phyloP scores from a whole-genome alignment of 495 filamentous ascomycete genomes.

The Parmelia sp. region DNA sequence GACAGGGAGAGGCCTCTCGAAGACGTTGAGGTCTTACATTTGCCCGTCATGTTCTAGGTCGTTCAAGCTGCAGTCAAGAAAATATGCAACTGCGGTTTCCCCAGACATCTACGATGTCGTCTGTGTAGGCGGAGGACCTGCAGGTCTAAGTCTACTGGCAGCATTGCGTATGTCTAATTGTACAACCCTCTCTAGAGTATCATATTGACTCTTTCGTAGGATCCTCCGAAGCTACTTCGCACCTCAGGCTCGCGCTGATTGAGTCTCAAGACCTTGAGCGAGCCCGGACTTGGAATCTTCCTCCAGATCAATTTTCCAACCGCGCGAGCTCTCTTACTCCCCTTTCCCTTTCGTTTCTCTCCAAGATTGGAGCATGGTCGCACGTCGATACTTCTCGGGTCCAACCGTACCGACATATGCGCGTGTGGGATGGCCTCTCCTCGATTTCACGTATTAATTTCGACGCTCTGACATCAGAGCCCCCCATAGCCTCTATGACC shows the following conservation, averaged over 20 bases:
- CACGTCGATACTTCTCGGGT: constrained; percentile 63
- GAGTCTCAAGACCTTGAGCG: constrained; percentile 78
- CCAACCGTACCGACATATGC: constrained; percentile 86
- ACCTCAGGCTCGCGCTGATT: constrained; percentile 79
- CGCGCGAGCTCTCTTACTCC: constrained; percentile 92
- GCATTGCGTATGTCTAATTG: constrained; percentile 61
- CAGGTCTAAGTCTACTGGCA: constrained; percentile 79
- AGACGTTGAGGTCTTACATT: constrained; percentile 13
- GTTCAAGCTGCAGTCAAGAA: constrained; percentile 14
- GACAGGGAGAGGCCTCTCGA: neutral
- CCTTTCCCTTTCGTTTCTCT: constrained; percentile 62
- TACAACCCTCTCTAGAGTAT: neutral
- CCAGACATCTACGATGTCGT: constrained; percentile 79
- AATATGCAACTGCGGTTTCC: constrained; percentile 19
- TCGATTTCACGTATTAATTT: constrained; percentile 83
- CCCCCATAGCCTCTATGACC: constrained; percentile 83
- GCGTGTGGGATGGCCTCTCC: constrained; percentile 93
- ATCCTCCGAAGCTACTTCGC: constrained; percentile 64
- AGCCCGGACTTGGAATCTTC: constrained; percentile 56
- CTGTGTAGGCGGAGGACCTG: constrained; percentile 93
- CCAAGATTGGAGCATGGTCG: constrained; percentile 80
- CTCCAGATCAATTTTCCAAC: constrained; percentile 72
- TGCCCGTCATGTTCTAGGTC: constrained; percentile 21
- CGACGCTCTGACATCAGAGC: constrained; percentile 55
- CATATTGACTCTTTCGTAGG: constrained; percentile 32